Base-by-base conservation (phyloP, 2,329 filamentous ascomycete genomes). In the Dactylellina parvicollis region DNA sequence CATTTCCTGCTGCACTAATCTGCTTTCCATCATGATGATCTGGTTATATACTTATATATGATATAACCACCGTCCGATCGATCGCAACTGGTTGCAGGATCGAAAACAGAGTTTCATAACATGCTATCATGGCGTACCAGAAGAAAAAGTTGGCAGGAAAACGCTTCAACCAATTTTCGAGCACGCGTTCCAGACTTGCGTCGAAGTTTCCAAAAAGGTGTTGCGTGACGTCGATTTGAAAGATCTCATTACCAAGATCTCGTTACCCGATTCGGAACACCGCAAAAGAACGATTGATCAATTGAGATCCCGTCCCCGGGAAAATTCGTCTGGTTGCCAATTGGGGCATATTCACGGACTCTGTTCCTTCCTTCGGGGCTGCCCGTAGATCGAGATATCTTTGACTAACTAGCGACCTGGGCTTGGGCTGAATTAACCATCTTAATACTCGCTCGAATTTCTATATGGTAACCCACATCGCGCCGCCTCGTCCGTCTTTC, bases 91-190 rank as follows among this genome's bases (percentile, higher is more conserved):
- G 34, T n/a, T n/a, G n/a, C n/a, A n/a, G n/a, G n/a, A n/a, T n/a
- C n/a, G n/a, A n/a, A n/a, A n/a, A n/a, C n/a, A n/a, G n/a, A n/a
- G n/a, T n/a, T n/a, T n/a, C n/a, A n/a, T n/a, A n/a, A n/a, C n/a
- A n/a, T n/a, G n/a, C n/a, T n/a, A n/a, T n/a, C n/a, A 34, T 34
- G 7, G 5, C 16, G 20, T 24, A 22, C 9, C 8, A 5, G 4
- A 44, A 20, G 4, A 44, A 44, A 44, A 20, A 44, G 40, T 44
- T 44, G 40, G 40, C 40, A 44, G 40, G 22, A 44, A 44, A 44
- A 20, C 40, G 40, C 40, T 44, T 44, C 9, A 8, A 44, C n/a
- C 40, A 44, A 18, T 20, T 44, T 18, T n/a, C n/a, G n/a, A n/a
- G n/a, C n/a, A n/a, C n/a, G n/a, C n/a, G n/a, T n/a, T n/a, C n/a